Evolutionary conservation across 2,329 filamentous ascomycete genomes (phyloP).

Genomic region (Chrysosporium keratinophilum): DNA sequence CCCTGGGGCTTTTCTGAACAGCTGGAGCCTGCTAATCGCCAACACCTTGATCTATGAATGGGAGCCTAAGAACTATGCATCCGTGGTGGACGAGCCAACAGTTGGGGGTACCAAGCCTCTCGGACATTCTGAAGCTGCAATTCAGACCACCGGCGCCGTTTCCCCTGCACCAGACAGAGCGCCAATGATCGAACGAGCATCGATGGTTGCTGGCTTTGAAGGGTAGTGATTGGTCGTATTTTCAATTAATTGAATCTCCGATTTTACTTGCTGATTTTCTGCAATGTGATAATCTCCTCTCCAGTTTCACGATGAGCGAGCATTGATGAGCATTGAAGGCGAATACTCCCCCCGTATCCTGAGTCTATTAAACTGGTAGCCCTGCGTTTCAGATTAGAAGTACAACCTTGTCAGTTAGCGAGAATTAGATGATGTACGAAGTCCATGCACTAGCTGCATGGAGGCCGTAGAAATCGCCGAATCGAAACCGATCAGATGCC

Average conservation of each 20-base stretch:
- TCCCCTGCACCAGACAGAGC: constrained; percentile 1
- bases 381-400: background rate
- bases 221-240: background rate
- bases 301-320: no score
- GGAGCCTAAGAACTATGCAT: background rate
- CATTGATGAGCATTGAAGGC: background rate
- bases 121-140: constrained; percentile 1
- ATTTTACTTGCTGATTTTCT: background rate
- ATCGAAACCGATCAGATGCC: background rate
- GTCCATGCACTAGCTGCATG: background rate
- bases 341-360: background rate
- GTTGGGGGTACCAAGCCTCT: background rate
- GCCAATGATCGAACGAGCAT: constrained; percentile 4
- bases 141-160: background rate
- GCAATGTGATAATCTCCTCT: background rate
- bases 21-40: no score
- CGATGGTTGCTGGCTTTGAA: background rate
- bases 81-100: background rate
- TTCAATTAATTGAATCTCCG: background rate
- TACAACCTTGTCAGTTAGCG: background rate
- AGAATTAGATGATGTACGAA: background rate
- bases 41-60: no score
- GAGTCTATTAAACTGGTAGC: background rate
- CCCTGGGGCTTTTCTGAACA: background rate
- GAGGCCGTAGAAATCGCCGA: background rate